Evolutionary conservation across 352 stramenopile species (phyloP).

Genomic region (Phytophthora ramorum): DNA sequence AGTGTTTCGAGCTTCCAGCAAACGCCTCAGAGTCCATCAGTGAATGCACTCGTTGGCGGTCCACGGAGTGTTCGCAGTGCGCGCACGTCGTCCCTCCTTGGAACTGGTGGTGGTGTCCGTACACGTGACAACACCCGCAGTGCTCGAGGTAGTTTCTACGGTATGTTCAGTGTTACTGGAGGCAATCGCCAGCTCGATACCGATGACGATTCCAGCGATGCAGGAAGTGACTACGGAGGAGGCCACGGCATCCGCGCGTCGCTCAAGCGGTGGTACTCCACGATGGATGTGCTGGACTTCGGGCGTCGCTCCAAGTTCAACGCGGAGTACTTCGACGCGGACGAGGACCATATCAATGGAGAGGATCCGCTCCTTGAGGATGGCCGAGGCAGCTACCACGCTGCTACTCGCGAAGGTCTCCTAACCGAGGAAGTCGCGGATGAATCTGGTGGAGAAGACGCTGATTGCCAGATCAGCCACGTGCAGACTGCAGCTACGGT

Average conservation of each 20-base stretch:
- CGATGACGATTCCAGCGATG: constrained; percentile 47
- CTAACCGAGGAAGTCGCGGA: constrained; percentile 36
- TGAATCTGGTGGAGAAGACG: constrained; percentile 43
- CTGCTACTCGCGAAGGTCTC: constrained; percentile 39
- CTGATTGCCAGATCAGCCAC: constrained; percentile 84
- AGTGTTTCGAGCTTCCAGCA: constrained; percentile 63
- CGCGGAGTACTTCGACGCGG: constrained; percentile 78
- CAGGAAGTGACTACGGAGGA: constrained; percentile 56
- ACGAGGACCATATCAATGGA: constrained; percentile 53
- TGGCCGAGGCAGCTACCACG: constrained; percentile 49
- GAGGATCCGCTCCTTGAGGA: constrained; percentile 76
- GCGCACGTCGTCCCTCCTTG: constrained; percentile 33
- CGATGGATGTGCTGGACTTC: constrained; percentile 74
- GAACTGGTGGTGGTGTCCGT: constrained; percentile 20
- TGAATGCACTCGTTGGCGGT: constrained; percentile 26
- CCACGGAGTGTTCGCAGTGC: constrained; percentile 35
- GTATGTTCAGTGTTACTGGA: constrained; percentile 35
- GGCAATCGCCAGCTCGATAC: constrained; percentile 35
- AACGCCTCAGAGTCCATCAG: constrained; percentile 50
- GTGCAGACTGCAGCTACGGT: constrained; percentile 85
- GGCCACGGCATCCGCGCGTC: constrained; percentile 60
- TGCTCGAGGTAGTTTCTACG: constrained; percentile 41
- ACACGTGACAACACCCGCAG: constrained; percentile 37
- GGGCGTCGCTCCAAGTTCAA: constrained; percentile 80
- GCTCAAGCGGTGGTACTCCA: constrained; percentile 80